A percentile compares a stretch with the other conserved stretches of the same genome.
These are phyloP conservation scores for Helenozyma baotianmanensis DNA, from an alignment of 805 yeast species.

Conservation along the genomic window DNA sequence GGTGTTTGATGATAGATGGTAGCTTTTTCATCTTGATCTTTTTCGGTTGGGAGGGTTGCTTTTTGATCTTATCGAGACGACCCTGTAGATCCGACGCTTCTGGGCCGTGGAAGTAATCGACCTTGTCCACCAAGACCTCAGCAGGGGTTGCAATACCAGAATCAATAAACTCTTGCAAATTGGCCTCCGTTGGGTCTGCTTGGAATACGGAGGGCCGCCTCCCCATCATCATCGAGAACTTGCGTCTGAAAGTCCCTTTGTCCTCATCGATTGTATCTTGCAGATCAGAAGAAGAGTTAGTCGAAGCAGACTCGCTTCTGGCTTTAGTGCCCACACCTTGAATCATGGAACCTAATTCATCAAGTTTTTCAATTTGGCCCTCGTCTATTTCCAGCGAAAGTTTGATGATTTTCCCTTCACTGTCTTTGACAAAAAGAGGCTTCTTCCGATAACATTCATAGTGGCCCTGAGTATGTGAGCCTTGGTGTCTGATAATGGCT, in stretches of 20 bases:
- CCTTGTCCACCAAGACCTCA: constrained; percentile 32
- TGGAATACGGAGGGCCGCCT: constrained; percentile 38
- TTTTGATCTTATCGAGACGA: constrained; percentile 10
- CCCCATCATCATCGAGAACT: constrained; percentile 36
- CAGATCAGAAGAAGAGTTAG: constrained; percentile 13
- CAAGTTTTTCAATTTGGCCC: not conserved
- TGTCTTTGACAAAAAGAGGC: constrained; percentile 51
- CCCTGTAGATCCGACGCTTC: constrained; percentile 13
- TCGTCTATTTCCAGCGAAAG: constrained; percentile 38
- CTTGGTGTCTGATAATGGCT: constrained; percentile 80
- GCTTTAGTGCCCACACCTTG: constrained; percentile 2
- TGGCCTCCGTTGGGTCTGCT: constrained; percentile 32
- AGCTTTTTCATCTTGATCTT: constrained; percentile 47
- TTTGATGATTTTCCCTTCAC: constrained; percentile 37
- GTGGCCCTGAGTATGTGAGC: constrained; percentile 86
- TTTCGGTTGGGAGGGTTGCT: constrained; percentile 6
- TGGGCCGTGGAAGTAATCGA: constrained; percentile 23
- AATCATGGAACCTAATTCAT: constrained; percentile 3
- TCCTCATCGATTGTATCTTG: constrained; percentile 13
- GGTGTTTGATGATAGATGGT: constrained; percentile 50
- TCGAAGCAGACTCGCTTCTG: constrained; percentile 9
- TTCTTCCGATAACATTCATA: constrained; percentile 84
- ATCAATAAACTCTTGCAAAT: constrained; percentile 33
- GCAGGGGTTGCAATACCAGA: constrained; percentile 41
- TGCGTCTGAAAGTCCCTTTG: constrained; percentile 29